phyloP scores from a whole-genome alignment of 176 grass and related monocot species.

The Echinochloa phyllopogon region DNA sequence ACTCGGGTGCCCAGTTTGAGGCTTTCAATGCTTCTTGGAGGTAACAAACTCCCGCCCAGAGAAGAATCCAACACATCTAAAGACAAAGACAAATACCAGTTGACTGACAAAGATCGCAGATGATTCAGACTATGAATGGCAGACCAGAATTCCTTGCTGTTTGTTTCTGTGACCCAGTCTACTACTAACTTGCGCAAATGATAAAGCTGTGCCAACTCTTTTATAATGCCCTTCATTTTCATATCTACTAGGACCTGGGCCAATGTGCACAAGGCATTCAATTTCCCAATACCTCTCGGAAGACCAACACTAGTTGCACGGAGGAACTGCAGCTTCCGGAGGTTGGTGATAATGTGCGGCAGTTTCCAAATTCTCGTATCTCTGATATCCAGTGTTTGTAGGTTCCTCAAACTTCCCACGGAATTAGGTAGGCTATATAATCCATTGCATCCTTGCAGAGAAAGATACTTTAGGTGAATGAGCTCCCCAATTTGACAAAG shows the following conservation, averaged over 20 bases:
- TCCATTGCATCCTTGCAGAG: fast-evolving
- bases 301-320: fast-evolving
- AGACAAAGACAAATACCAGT: too few species aligned
- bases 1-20: neutral
- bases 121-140: neutral
- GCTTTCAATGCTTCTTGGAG: slow-evolving; percentile 1
- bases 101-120: neutral
- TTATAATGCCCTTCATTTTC: neutral
- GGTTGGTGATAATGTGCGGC: neutral
- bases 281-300: neutral
- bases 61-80: neutral
- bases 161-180: fast-evolving
- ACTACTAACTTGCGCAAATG: neutral
- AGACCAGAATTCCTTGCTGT: neutral
- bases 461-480: slow-evolving; percentile 29
- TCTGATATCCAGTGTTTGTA: slow-evolving; percentile 18
- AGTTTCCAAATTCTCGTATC: neutral
- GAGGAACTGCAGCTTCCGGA: neutral
- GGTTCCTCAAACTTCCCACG: neutral
- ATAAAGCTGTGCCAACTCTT: neutral
- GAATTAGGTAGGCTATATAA: neutral
- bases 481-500: slow-evolving; percentile 33
- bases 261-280: slow-evolving; percentile 1
- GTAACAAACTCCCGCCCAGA: neutral
- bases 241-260: fast-evolving